phyloP scores from a whole-genome alignment of 805 yeast genomes.

The Ogataea corticis region DNA sequence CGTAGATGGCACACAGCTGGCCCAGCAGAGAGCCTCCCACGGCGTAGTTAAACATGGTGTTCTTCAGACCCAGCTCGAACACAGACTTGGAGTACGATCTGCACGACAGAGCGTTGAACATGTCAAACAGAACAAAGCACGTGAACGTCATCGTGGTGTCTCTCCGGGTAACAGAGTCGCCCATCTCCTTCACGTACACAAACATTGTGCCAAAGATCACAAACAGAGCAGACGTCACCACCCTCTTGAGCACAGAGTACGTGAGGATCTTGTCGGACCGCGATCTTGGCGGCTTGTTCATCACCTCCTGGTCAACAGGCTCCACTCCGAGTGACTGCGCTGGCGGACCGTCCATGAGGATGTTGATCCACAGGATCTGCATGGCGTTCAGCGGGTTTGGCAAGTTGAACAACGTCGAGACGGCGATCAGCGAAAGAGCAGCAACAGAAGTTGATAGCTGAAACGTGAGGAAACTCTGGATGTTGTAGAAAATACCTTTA shows the following conservation, averaged over 20 bases:
- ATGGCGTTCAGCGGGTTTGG: conserved; percentile 96
- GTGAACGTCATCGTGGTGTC: conserved; percentile 99
- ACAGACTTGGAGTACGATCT: conserved; percentile 85
- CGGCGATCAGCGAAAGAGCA: conserved; percentile 84
- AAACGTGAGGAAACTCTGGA: conserved; percentile 91
- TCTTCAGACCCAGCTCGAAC: conserved; percentile 77
- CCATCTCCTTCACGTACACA: conserved; percentile 85
- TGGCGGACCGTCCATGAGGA: conserved; percentile 98
- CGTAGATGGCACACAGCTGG: conserved; percentile 88
- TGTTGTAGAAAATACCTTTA: conserved; percentile 93
- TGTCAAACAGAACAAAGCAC: conserved; percentile 91
- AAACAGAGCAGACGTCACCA: conserved; percentile 72
- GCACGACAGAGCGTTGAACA: conserved; percentile 95
- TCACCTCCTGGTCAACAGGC: conserved; percentile 93
- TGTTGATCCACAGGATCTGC: conserved; percentile 98
- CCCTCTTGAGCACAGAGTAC: conserved; percentile 62
- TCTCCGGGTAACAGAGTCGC: conserved; percentile 83
- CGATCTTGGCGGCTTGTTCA: conserved; percentile 94
- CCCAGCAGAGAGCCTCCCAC: conserved; percentile 87
- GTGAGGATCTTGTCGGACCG: conserved; percentile 86
- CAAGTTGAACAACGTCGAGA: conserved; percentile 80
- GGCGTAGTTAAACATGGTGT: conserved; percentile 91
- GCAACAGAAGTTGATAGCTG: conserved; percentile 96
- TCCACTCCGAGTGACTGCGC: conserved; percentile 98
- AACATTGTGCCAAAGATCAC: conserved; percentile 85